Evolutionary conservation across 2,329 filamentous ascomycete genomes (phyloP).

Genomic region (Arthrobotrys iridis): DNA sequence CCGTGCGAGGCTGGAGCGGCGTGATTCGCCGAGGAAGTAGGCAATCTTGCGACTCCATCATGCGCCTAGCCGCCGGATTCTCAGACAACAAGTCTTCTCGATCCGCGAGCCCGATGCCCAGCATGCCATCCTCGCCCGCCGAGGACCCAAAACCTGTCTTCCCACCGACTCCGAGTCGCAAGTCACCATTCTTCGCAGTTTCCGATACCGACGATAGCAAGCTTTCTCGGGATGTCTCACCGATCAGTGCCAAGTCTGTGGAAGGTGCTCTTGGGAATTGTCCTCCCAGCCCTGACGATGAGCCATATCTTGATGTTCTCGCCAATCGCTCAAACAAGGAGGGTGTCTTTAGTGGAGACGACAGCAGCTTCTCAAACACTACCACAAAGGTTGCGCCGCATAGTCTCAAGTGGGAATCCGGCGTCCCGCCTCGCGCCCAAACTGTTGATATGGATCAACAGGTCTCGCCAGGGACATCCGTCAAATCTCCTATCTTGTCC

Average conservation of each 20-base stretch:
- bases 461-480: constrained; percentile 53
- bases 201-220: constrained; percentile 46
- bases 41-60: constrained; percentile 54
- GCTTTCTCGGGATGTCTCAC: constrained; percentile 36
- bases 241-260: constrained; percentile 53
- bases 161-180: constrained; percentile 37
- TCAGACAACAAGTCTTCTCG: constrained; percentile 45
- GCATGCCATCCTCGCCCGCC: constrained; percentile 50
- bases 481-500: constrained; percentile 36
- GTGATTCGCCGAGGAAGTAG: constrained; percentile 52
- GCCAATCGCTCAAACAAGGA: constrained; percentile 51
- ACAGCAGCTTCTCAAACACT: constrained; percentile 54
- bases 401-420: constrained; percentile 37
- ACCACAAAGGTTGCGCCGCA: constrained; percentile 53
- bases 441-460: constrained; percentile 55
- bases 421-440: constrained; percentile 22
- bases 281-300: constrained; percentile 56
- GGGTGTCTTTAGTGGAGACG: constrained; percentile 53
- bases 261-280: constrained; percentile 49
- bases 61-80: constrained; percentile 48
- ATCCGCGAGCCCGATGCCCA: constrained; percentile 51
- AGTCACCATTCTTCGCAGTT: constrained; percentile 29
- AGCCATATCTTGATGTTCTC: constrained; percentile 52
- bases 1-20: constrained; percentile 52
- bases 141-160: constrained; percentile 47